Evolutionary conservation across 176 grass and related monocot genomes (phyloP), one percentile per base, ranked within the genome.

Genomic region (Alopecurus myosuroides): DNA sequence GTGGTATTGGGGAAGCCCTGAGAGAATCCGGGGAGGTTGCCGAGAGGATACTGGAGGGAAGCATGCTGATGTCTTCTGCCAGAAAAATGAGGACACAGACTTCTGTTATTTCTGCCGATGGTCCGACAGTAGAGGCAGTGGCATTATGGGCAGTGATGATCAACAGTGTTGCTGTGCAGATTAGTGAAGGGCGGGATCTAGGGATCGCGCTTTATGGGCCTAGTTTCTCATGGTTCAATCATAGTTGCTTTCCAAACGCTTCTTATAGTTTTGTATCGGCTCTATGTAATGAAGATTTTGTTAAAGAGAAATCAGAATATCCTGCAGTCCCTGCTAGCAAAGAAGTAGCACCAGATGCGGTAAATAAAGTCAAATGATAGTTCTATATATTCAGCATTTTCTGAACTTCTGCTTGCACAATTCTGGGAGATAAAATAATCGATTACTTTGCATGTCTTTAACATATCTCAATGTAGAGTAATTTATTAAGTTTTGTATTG

Each of bases 171-270:
- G 91, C 93, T 67, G 93, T 98, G 53, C 93, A 98, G 60, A 35
- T 98, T 61, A 85, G 52, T 74, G 89, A 92, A 35, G 82, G 28
- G 9, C 46, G 77, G 60, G 74, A 91, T 13, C 33, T 94, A 9
- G 96, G 96, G 57, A 74, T 95, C 52, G 96, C 85, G 15, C 81
- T 98, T 36, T 98, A 95, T 79, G 87, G 91, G 5, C 82, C 93
- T 10, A 77, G 76, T 29, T 98, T 98, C 79, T 98, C 93, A 51
- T 98, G 93, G 93, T 98, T 98, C 74, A 98, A 95, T 78, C 96
- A 95, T 87, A 92, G 96, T 42, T 98, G 96, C n/a, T 56, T 42
- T 75, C 96, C 96, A 4, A 95, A 86, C 68, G 86, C 93, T 81
- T 95, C 83, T 63, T 98, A 92, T 81, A 67, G 85, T 11, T 95